phyloP scores from a whole-genome alignment of 768 basidiomycete genomes.

The Lactarius deliciosus region DNA sequence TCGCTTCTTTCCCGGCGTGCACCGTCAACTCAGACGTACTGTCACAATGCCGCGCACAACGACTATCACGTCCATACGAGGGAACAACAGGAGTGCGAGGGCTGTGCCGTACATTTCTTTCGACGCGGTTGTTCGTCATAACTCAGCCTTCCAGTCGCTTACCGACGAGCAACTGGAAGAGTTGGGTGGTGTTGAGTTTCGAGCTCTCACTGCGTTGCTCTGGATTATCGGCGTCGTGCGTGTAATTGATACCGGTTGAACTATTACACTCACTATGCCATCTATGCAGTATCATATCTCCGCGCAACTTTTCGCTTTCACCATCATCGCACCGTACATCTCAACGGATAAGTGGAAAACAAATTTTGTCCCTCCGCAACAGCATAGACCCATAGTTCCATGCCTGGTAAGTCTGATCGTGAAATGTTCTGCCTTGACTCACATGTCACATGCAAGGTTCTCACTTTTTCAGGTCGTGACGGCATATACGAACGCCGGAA shows the following conservation, averaged over 20 bases:
- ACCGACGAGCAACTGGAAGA: slow-evolving; percentile 86
- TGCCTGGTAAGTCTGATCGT: slow-evolving; percentile 53
- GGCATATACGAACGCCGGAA: slow-evolving; percentile 86
- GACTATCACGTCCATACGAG: slow-evolving; percentile 52
- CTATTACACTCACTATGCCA: slow-evolving; percentile 8
- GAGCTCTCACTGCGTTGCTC: slow-evolving; percentile 74
- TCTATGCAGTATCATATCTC: slow-evolving; percentile 70
- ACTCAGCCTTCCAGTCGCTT: slow-evolving; percentile 67
- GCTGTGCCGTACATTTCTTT: slow-evolving; percentile 82
- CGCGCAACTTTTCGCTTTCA: slow-evolving; percentile 65
- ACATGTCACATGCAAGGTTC: slow-evolving; percentile 54
- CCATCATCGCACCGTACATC: slow-evolving; percentile 82
- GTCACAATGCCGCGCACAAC: slow-evolving; percentile 74
- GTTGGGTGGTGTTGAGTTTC: slow-evolving; percentile 91
- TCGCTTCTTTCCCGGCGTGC: slow-evolving; percentile 61
- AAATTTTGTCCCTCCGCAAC: slow-evolving; percentile 59
- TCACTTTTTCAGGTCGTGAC: slow-evolving; percentile 83
- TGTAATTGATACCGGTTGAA: slow-evolving; percentile 22
- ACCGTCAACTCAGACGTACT: slow-evolving; percentile 60
- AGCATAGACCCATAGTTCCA: slow-evolving; percentile 55
- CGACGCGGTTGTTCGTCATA: slow-evolving; percentile 79
- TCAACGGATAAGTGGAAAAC: slow-evolving; percentile 55
- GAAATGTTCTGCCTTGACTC: background rate
- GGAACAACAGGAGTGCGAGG: slow-evolving; percentile 43
- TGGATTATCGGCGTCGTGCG: slow-evolving; percentile 79